Base-by-base conservation (phyloP, 768 basidiomycete genomes). In the Kockovaella imperatae region DNA sequence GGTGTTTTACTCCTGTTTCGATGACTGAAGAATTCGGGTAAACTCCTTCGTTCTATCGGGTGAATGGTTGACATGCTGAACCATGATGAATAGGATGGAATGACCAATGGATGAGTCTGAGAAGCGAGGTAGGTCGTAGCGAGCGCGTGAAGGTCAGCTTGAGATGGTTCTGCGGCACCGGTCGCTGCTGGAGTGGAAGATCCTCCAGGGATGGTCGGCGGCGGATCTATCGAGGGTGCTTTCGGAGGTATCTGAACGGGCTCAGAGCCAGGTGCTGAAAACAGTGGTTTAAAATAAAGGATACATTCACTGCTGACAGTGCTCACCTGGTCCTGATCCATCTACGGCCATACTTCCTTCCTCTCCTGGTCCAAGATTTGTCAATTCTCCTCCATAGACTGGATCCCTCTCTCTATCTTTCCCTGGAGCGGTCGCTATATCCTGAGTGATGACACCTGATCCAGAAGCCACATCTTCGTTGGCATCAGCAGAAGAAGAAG, bases 1-100 rank as follows among this genome's bases (percentile, higher is more conserved):
- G 95, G 93, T 1, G 93, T 95, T 74, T 99, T 99, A 53, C 83
- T 86, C 47, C 91, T 75, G 71, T 97, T 96, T 45, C 88, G 78
- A 36, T 86, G 86, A 69, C 88, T 90, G 80, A 99, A 99, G 77
- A 97, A 99, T 73, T 99, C 95, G 28, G 95, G 95, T 24, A 99
- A 76, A 0, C 88, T 86, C 56, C 87, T 81, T 38, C 83, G 80
- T 72, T 99, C 95, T 52, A 97, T 84, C 8, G 86, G 80, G 62
- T 95, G 87, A 47, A 99, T 84, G 68, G 85, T 82, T 47, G 85
- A 80, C 81, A 97, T 88, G 72, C 88, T 84, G 74, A 97, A 99
- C 95, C 95, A 97, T 15, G 89, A 86, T 6, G 90, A 83, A 69
- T 97, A 97, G 21, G 89, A 93, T 6, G 95, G 95, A 42, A 99